phyloP scores from a whole-genome alignment of 805 yeast genomes.

The Komagataella kurtzmanii region DNA sequence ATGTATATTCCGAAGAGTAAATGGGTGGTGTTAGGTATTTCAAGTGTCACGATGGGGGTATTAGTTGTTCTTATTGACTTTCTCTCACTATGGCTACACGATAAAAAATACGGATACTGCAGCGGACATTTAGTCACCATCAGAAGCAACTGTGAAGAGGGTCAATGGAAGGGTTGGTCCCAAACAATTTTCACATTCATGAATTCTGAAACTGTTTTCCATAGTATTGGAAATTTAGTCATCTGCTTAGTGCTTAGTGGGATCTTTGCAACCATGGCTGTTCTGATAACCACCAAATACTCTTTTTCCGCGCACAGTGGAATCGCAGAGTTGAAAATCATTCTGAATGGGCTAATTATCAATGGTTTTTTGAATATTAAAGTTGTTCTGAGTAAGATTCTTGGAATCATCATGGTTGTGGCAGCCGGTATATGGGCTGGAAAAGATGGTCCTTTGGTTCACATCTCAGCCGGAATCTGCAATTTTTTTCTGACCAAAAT shows the following conservation, averaged over 20 bases:
- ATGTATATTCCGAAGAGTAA: constrained; percentile 15
- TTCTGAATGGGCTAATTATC: constrained; percentile 52
- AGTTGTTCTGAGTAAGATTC: constrained; percentile 40
- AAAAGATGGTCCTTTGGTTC: constrained; percentile 79
- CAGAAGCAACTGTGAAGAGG: constrained; percentile 17
- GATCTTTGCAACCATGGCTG: constrained; percentile 24
- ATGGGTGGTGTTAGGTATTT: constrained; percentile 34
- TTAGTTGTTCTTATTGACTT: constrained; percentile 36
- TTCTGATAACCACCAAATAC: constrained; percentile 16
- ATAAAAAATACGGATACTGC: constrained; percentile 40
- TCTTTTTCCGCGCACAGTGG: constrained; percentile 42
- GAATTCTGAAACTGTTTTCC: constrained; percentile 10
- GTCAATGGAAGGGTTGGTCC: constrained; percentile 17
- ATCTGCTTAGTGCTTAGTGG: constrained; percentile 24
- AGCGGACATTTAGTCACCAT: constrained; percentile 13
- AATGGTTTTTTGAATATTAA: constrained; percentile 34
- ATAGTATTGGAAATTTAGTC: constrained; percentile 15
- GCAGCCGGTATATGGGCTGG: constrained; percentile 78
- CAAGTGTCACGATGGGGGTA: constrained; percentile 34
- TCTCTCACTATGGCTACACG: constrained; percentile 34
- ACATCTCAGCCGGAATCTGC: constrained; percentile 55
- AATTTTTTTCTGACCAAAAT: constrained; percentile 17
- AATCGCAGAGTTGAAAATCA: constrained; percentile 58
- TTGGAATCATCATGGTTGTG: constrained; percentile 50
- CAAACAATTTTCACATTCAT: constrained; percentile 17